Percentiles rank a stretch among this genome's conserved stretches.
These are phyloP conservation scores for Boletus sp. DNA, from an alignment of 768 basidiomycete genomes.

Conservation along the genomic window DNA sequence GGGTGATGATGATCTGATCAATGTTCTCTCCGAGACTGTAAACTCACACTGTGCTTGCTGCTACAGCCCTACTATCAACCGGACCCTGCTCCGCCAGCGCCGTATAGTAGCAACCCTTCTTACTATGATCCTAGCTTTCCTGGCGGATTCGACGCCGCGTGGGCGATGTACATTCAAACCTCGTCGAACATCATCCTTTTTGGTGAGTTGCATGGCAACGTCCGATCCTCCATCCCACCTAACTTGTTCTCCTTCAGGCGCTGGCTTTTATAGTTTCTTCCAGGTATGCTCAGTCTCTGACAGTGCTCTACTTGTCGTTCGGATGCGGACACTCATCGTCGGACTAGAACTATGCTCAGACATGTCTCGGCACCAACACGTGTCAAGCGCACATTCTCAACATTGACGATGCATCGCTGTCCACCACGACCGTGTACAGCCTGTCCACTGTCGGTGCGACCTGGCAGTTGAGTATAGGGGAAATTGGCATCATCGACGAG, in stretches of 20 bases:
- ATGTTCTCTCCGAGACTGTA: neutral
- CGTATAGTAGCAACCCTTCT: conserved; percentile 34
- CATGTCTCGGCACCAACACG: too few species aligned
- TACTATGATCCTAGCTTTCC: conserved; percentile 41
- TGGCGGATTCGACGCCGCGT: neutral
- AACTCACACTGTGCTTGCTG: neutral
- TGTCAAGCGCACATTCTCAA: too few species aligned
- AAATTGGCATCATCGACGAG: too few species aligned
- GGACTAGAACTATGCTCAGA: too few species aligned
- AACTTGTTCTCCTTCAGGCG: conserved; percentile 29
- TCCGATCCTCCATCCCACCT: conserved; percentile 5
- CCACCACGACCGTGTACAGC: too few species aligned
- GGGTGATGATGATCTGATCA: neutral
- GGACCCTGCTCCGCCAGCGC: conserved; percentile 39
- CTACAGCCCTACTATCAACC: conserved; percentile 51
- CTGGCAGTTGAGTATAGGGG: too few species aligned
- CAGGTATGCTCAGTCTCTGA: conserved; percentile 18
- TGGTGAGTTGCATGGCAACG: conserved; percentile 26
- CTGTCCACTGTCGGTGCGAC: too few species aligned
- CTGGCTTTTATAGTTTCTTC: conserved; percentile 51
- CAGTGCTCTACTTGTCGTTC: too few species aligned
- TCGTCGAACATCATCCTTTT: conserved; percentile 44
- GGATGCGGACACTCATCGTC: too few species aligned
- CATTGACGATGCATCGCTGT: too few species aligned
- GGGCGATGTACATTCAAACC: conserved; percentile 24